Conservation (phyloP, 192 early-diverging fungal species). For the Haplosporangium gracile region DNA sequence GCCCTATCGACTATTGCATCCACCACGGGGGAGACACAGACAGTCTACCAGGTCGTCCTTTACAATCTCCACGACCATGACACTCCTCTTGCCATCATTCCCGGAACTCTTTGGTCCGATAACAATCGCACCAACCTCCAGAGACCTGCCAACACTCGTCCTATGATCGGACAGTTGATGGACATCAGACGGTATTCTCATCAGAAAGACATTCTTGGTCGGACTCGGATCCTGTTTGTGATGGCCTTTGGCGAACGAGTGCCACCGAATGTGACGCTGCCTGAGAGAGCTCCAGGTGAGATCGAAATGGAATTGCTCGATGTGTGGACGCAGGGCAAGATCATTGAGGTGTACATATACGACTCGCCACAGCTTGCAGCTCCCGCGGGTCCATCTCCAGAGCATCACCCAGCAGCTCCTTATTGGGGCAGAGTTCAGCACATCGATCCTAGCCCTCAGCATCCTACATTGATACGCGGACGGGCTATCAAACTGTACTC, state of each 20-base stretch:
- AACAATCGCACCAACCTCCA: not conserved
- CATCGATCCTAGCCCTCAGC: slow-evolving; percentile 6
- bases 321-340: slow-evolving; percentile 31
- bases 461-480: slow-evolving; percentile 16
- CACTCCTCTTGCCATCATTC: slow-evolving; percentile 20
- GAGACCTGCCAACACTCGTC: not conserved
- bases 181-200: slow-evolving; percentile 24
- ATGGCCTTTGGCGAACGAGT: slow-evolving; percentile 36
- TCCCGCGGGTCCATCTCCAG: not conserved
- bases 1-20: not conserved
- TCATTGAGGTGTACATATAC: slow-evolving; percentile 25
- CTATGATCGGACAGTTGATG: slow-evolving; percentile 29
- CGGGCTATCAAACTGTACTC: slow-evolving; percentile 23
- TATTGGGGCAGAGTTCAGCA: slow-evolving; percentile 20
- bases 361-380: not conserved
- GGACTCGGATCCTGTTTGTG: slow-evolving; percentile 29
- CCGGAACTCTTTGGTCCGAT: slow-evolving; percentile 16
- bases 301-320: slow-evolving; percentile 20
- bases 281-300: slow-evolving; percentile 1
- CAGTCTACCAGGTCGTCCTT: slow-evolving; percentile 17
- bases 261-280: not conserved
- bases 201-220: not conserved
- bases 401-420: slow-evolving; percentile 3
- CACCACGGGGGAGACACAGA: not conserved
- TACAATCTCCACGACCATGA: slow-evolving; percentile 25